phyloP scores from a whole-genome alignment of 148 eudicot species.

The Rhododendron molle region DNA sequence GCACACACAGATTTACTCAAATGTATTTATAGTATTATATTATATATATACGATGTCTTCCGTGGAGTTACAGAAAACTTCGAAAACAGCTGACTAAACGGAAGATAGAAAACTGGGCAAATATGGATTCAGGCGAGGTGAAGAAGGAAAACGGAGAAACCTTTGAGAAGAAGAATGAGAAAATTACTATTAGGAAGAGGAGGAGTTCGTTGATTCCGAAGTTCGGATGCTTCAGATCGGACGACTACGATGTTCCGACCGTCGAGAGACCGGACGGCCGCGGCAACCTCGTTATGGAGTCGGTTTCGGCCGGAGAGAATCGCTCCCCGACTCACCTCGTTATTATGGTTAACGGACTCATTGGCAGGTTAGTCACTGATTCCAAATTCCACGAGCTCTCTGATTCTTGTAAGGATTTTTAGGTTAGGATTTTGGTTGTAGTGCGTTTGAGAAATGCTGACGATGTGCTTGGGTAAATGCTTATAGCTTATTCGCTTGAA shows the following conservation, averaged over 20 bases:
- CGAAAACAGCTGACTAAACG: not conserved
- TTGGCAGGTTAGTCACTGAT: constrained; percentile 64
- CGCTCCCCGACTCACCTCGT: constrained; percentile 53
- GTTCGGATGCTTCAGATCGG: constrained; percentile 57
- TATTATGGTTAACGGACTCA: constrained; percentile 77
- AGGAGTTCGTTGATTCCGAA: constrained; percentile 19
- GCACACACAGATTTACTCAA: not conserved
- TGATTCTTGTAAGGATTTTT: not conserved
- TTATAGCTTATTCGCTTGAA: too few species aligned
- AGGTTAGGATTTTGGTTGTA: not conserved
- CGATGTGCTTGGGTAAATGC: not conserved
- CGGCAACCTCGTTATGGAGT: constrained; percentile 56
- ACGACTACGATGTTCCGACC: constrained; percentile 42
- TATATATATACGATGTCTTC: not conserved
- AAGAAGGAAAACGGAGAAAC: not conserved
- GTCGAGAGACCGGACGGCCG: constrained; percentile 41
- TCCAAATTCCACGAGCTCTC: not conserved
- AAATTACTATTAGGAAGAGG: constrained; percentile 13
- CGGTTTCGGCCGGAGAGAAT: constrained; percentile 24
- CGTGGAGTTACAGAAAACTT: constrained; percentile 8
- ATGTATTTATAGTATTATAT: not conserved
- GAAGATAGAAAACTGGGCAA: not conserved
- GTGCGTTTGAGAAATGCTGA: not conserved
- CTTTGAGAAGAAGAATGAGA: not conserved
- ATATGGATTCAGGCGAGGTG: not conserved